Percentiles rank a stretch among this genome's conserved stretches.
These are phyloP conservation scores for Geotrichum aggregatum DNA, from an alignment of 1,139 yeast species.

Conservation along the genomic window DNA sequence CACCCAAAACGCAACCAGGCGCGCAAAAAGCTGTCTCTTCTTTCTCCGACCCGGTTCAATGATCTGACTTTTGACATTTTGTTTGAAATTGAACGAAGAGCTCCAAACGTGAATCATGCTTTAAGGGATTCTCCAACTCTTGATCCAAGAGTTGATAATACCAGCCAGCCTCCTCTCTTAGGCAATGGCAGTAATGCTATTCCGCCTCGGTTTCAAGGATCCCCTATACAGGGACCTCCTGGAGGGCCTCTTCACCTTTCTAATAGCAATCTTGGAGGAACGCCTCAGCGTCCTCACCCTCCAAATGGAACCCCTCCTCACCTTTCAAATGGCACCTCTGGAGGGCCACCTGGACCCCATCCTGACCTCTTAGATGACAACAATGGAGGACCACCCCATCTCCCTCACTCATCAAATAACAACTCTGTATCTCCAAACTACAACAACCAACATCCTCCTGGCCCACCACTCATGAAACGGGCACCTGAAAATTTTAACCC, in stretches of 20 bases:
- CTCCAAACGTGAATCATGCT: slow-evolving; percentile 1
- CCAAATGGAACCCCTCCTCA: background rate
- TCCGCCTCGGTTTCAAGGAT: no score
- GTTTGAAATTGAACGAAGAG: slow-evolving; percentile 78
- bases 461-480: background rate
- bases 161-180: background rate
- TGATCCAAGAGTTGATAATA: background rate
- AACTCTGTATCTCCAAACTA: background rate
- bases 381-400: no score
- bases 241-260: no score
- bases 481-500: background rate
- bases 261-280: no score
- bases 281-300: background rate
- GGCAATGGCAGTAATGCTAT: no score
- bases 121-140: background rate
- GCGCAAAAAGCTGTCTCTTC: slow-evolving; percentile 80
- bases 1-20: slow-evolving; percentile 97
- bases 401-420: background rate
- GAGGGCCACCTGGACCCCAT: background rate
- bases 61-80: slow-evolving; percentile 88
- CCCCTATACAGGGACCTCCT: no score
- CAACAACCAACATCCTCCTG: background rate
- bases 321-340: background rate
- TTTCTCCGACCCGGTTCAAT: slow-evolving; percentile 77
- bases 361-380: no score